Conservation (phyloP, 495 filamentous ascomycete genomes). For the Glutinoglossum americanum region DNA sequence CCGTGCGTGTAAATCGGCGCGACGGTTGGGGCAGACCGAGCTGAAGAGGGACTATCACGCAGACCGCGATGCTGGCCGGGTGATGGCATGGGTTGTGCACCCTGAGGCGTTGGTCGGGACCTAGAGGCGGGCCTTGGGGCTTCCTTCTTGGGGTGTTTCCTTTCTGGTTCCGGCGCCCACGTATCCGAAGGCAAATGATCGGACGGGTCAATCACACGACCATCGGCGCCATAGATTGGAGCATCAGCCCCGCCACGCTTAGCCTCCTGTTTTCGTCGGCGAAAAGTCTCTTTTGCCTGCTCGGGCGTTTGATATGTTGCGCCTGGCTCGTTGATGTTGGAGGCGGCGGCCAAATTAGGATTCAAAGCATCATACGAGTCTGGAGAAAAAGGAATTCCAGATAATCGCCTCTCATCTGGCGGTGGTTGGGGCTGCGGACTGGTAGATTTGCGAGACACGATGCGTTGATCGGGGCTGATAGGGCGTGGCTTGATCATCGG, state of each 20-base stretch:
- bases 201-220: conserved; percentile 72
- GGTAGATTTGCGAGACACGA: conserved; percentile 50
- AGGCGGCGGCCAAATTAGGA: conserved; percentile 17
- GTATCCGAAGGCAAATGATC: conserved; percentile 80
- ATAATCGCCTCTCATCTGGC: conserved; percentile 27
- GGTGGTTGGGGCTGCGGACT: conserved; percentile 45
- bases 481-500: conserved; percentile 21
- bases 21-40: conserved; percentile 5
- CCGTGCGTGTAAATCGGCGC: conserved; percentile 7
- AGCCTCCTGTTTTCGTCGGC: not conserved
- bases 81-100: conserved; percentile 22
- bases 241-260: conserved; percentile 11
- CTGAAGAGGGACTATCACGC: conserved; percentile 2
- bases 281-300: conserved; percentile 1
- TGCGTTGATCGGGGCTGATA: conserved; percentile 40
- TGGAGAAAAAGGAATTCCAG: conserved; percentile 64
- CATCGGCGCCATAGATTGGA: conserved; percentile 64
- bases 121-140: conserved; percentile 26
- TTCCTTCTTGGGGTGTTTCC: conserved; percentile 32
- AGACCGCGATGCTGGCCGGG: not conserved
- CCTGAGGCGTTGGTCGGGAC: conserved; percentile 21
- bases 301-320: conserved; percentile 3
- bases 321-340: conserved; percentile 6
- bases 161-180: conserved; percentile 87
- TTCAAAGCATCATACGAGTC: conserved; percentile 71